Percentiles rank a stretch among this genome's conserved stretches.
phyloP scores from a whole-genome alignment of 2,329 filamentous ascomycete genomes.

The Trichoderma guizhouense region DNA sequence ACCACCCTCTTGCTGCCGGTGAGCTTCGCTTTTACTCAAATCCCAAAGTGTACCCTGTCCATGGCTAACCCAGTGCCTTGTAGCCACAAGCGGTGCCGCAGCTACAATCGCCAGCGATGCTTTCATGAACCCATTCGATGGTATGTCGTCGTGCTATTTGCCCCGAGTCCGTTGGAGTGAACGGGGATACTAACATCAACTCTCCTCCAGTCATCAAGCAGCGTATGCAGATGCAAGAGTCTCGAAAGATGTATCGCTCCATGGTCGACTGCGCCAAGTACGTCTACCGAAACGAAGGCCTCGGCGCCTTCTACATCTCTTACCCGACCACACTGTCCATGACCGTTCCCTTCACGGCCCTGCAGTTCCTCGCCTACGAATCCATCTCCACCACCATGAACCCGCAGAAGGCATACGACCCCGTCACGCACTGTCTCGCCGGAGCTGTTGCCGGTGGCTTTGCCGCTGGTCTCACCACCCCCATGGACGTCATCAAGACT shows the following conservation, averaged over 20 bases:
- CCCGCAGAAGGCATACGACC: constrained; percentile 80
- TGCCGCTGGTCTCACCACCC: constrained; percentile 89
- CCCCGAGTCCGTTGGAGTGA: not conserved
- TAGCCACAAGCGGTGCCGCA: constrained; percentile 87
- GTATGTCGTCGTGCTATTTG: constrained; percentile 47
- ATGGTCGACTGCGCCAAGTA: constrained; percentile 83
- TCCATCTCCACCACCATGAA: constrained; percentile 94
- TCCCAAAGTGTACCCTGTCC: not conserved
- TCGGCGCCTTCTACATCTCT: constrained; percentile 94
- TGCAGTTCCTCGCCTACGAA: constrained; percentile 97
- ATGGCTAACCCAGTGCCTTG: not conserved
- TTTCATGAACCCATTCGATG: constrained; percentile 98
- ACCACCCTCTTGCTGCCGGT: constrained; percentile 94
- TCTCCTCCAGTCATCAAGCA: constrained; percentile 83
- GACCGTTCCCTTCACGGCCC: constrained; percentile 95
- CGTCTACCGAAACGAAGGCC: constrained; percentile 82
- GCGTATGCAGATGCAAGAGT: constrained; percentile 97
- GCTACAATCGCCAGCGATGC: constrained; percentile 97
- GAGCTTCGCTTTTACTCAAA: constrained; percentile 31
- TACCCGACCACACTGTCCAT: constrained; percentile 97
- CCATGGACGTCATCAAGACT: constrained; percentile 97
- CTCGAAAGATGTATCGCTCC: constrained; percentile 78
- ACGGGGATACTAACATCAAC: not conserved
- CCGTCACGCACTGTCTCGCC: constrained; percentile 87
- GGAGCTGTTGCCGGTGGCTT: constrained; percentile 91